Percentiles rank a stretch among this genome's conserved stretches.
Evolutionary conservation across 768 basidiomycete genomes (phyloP).

Genomic region (Naganishia kalamii): DNA sequence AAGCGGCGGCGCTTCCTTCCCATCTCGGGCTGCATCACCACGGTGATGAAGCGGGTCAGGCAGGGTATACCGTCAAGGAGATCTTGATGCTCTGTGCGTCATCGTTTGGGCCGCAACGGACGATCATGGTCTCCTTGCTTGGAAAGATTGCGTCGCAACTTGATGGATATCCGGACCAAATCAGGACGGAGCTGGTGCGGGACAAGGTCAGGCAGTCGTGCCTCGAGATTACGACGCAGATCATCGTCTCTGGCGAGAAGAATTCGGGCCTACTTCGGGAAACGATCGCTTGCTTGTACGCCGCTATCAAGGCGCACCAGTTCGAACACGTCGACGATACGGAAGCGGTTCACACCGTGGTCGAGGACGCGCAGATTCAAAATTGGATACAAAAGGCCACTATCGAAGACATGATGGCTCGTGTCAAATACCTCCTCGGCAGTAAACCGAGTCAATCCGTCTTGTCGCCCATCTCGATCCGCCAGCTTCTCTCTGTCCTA

Average conservation of each 20-base stretch:
- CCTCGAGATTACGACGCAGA: constrained; percentile 29
- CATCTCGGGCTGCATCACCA: constrained; percentile 89
- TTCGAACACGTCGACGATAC: constrained; percentile 10
- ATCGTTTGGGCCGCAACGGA: constrained; percentile 74
- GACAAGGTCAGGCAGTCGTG: constrained; percentile 23
- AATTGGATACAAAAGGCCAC: constrained; percentile 23
- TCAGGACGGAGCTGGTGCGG: constrained; percentile 13
- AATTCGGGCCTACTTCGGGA: constrained; percentile 33
- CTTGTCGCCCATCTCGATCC: constrained; percentile 28
- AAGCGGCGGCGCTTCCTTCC: constrained; percentile 62
- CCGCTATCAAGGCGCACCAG: not conserved
- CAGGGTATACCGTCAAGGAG: constrained; percentile 84
- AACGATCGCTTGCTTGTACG: constrained; percentile 36
- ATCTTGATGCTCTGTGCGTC: constrained; percentile 72
- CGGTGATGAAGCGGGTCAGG: constrained; percentile 63
- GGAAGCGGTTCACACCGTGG: constrained; percentile 14
- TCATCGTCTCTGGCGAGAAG: constrained; percentile 23
- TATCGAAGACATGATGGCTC: constrained; percentile 32
- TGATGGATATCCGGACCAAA: not conserved
- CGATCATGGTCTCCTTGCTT: constrained; percentile 70
- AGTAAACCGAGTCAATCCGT: constrained; percentile 15
- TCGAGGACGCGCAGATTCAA: constrained; percentile 3
- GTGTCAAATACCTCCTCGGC: constrained; percentile 30
- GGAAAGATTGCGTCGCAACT: constrained; percentile 25
- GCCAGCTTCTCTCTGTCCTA: constrained; percentile 35